These are phyloP conservation scores for Nissolia schottii DNA, from an alignment of 306 rosid genomes.

Conservation along the genomic window DNA sequence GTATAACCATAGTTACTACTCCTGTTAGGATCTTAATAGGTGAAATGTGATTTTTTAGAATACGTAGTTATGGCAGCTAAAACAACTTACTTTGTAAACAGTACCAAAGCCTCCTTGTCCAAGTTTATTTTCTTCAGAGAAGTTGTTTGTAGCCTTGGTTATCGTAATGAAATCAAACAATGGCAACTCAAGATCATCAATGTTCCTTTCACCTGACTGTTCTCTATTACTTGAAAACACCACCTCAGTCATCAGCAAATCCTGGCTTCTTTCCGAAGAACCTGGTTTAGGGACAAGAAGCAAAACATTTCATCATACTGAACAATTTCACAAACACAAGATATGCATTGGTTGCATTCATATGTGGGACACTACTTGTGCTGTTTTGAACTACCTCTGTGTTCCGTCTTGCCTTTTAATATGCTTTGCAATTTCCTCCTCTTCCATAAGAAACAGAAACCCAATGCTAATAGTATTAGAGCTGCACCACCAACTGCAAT, in stretches of 20 bases:
- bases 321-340: constrained; percentile 2
- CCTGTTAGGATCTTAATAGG: not conserved
- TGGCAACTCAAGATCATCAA: constrained; percentile 51
- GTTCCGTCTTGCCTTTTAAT: constrained; percentile 14
- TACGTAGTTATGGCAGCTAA: not conserved
- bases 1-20: constrained; percentile 11
- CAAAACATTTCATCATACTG: constrained; percentile 3
- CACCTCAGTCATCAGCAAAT: constrained; percentile 44
- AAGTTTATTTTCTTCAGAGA: constrained; percentile 45
- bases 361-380: not conserved
- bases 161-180: constrained; percentile 45
- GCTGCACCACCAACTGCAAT: constrained; percentile 37
- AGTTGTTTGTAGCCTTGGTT: constrained; percentile 45
- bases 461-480: constrained; percentile 37
- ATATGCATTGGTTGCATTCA: not conserved
- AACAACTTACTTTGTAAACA: constrained; percentile 44
- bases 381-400: constrained; percentile 35
- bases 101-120: constrained; percentile 64
- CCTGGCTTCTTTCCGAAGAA: constrained; percentile 63
- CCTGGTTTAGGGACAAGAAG: constrained; percentile 36
- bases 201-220: constrained; percentile 32
- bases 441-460: constrained; percentile 40
- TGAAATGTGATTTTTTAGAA: not conserved
- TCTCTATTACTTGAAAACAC: constrained; percentile 48
- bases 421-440: constrained; percentile 32